phyloP scores from a whole-genome alignment of 2,329 filamentous ascomycete genomes.

The Xylaria sp. region DNA sequence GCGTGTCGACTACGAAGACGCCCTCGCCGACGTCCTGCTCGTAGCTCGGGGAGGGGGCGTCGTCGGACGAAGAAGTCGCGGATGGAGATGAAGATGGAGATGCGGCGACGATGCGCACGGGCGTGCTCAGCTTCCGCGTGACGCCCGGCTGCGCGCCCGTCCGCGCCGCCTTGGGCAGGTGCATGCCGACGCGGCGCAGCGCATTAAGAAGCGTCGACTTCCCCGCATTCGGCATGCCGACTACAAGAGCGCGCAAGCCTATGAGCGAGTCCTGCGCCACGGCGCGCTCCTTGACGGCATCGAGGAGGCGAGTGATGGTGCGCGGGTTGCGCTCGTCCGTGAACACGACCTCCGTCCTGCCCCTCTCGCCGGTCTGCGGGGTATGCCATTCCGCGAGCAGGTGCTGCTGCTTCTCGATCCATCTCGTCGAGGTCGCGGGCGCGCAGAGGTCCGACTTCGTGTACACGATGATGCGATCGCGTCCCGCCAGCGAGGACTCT shows the following conservation, averaged over 20 bases:
- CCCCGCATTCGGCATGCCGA: constrained; percentile 98
- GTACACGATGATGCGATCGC: constrained; percentile 84
- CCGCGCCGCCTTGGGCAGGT: constrained; percentile 72
- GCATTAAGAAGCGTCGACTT: constrained; percentile 95
- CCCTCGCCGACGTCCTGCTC: constrained; percentile 60
- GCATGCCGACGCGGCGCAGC: constrained; percentile 75
- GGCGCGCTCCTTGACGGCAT: constrained; percentile 62
- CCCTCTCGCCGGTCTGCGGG: background rate
- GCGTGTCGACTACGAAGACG: constrained; percentile 90
- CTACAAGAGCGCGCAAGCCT: constrained; percentile 85
- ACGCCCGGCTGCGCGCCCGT: constrained; percentile 91
- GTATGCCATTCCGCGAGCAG: constrained; percentile 38
- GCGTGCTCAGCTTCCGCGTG: constrained; percentile 83
- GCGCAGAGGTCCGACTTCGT: constrained; percentile 84
- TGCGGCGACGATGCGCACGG: constrained; percentile 75
- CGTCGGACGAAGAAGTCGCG: background rate
- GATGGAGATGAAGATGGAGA: constrained; percentile 8
- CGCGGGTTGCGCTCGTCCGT: constrained; percentile 54
- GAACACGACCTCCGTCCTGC: constrained; percentile 52
- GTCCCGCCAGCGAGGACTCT: constrained; percentile 77
- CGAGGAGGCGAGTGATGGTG: constrained; percentile 55
- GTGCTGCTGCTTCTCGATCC: constrained; percentile 35
- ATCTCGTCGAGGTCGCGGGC: constrained; percentile 41
- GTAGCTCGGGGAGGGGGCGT: background rate
- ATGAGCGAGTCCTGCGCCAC: constrained; percentile 69